Percentiles rank a stretch among this genome's conserved stretches.
Conservation (phyloP, 2,329 filamentous ascomycete species). For the Dothideomycetes sp. region DNA sequence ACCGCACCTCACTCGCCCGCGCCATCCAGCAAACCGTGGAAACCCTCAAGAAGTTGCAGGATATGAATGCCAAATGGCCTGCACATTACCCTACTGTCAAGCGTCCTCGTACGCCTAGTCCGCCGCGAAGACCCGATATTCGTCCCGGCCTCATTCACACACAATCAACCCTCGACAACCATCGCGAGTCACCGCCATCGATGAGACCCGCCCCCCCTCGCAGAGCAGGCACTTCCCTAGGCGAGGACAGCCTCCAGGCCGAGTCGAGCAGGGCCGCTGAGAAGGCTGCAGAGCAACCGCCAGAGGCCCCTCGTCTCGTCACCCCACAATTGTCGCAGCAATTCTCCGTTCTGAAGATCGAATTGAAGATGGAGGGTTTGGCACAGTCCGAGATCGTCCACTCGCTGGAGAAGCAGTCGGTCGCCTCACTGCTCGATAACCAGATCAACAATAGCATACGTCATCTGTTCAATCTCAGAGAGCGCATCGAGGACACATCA, state of each 20-base stretch:
- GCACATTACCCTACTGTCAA: conserved; percentile 87
- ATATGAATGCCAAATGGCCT: conserved; percentile 86
- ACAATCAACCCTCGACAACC: conserved; percentile 47
- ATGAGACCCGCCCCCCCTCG: conserved; percentile 44
- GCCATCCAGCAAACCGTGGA: conserved; percentile 82
- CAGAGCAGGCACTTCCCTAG: conserved; percentile 63
- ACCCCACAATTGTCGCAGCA: conserved; percentile 90
- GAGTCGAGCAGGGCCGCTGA: conserved; percentile 59
- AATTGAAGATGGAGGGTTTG: conserved; percentile 77
- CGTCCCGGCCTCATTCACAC: conserved; percentile 55
- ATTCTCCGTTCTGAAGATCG: conserved; percentile 89
- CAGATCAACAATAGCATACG: conserved; percentile 92
- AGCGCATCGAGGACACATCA: conserved; percentile 92
- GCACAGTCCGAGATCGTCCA: conserved; percentile 88
- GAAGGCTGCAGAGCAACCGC: conserved; percentile 54
- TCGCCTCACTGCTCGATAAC: conserved; percentile 81
- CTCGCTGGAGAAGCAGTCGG: conserved; percentile 82
- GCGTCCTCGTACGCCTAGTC: conserved; percentile 36
- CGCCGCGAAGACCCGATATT: conserved; percentile 36
- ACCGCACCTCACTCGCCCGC: conserved; percentile 74
- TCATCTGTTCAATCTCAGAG: conserved; percentile 74
- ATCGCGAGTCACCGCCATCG: conserved; percentile 26
- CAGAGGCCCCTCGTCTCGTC: conserved; percentile 68
- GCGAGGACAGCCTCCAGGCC: conserved; percentile 43
- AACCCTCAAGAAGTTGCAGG: conserved; percentile 68